These are phyloP conservation scores for Ophiocordyceps sinensis DNA, from an alignment of 2,329 filamentous ascomycete genomes.

Conservation along the genomic window DNA sequence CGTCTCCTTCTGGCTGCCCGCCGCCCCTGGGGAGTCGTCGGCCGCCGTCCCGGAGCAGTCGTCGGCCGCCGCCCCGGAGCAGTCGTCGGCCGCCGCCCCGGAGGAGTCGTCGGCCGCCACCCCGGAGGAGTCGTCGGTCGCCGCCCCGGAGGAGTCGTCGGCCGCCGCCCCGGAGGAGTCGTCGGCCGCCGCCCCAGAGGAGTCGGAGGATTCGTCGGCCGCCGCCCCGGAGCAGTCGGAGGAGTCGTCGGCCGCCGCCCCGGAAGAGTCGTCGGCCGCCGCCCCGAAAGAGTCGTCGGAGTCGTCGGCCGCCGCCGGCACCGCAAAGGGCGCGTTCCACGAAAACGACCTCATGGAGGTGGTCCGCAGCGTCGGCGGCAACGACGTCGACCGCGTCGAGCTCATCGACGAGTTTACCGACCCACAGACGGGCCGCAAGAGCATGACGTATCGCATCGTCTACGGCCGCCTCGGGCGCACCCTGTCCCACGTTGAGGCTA, in stretches of 20 bases:
- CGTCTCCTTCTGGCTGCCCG: constrained; percentile 75
- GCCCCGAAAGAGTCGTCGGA: too few species aligned
- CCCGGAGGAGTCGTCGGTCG: constrained; percentile 29
- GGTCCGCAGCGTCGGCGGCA: constrained; percentile 67
- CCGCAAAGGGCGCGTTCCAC: constrained; percentile 28
- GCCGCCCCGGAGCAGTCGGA: too few species aligned
- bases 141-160: constrained; percentile 24
- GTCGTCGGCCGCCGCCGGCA: constrained; percentile 31
- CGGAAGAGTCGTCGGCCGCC: constrained; percentile 29
- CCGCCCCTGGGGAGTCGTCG: constrained; percentile 17
- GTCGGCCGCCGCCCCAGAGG: constrained; percentile 27
- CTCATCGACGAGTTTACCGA: constrained; percentile 80
- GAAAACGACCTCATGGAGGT: constrained; percentile 98
- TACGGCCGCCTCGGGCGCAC: constrained; percentile 89
- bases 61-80: constrained; percentile 27
- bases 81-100: constrained; percentile 28
- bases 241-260: constrained; percentile 28
- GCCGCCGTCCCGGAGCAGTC: too few species aligned
- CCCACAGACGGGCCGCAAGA: constrained; percentile 68
- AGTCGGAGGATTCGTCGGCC: constrained; percentile 29
- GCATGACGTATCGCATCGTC: constrained; percentile 83
- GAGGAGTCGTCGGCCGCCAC: constrained; percentile 29
- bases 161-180: constrained; percentile 29
- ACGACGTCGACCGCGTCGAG: constrained; percentile 74
- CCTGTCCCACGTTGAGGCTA: constrained; percentile 69